phyloP scores from a whole-genome alignment of 257 asterid genomes.

The Lycium barbarum region DNA sequence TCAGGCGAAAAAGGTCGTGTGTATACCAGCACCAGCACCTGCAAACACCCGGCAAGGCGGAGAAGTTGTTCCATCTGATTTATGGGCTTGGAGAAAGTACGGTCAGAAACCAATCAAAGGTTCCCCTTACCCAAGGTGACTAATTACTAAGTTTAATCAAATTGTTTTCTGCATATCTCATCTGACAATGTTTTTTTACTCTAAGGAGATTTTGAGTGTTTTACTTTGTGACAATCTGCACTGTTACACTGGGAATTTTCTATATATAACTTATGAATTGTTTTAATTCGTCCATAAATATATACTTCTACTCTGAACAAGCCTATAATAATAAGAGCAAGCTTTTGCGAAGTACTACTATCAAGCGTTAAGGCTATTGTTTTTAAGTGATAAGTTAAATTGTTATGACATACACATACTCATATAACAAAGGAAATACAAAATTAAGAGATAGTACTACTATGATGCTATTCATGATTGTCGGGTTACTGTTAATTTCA shows the following conservation, averaged over 20 bases:
- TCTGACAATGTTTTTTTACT: background rate
- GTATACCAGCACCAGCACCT: conserved; percentile 94
- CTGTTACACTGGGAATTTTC: background rate
- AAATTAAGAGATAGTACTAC: background rate
- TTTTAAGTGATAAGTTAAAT: background rate
- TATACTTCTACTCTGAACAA: background rate
- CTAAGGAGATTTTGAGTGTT: background rate
- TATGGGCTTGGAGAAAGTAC: conserved; percentile 99
- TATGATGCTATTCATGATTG: background rate
- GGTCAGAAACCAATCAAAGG: conserved; percentile 99
- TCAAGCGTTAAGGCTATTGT: background rate
- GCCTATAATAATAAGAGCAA: background rate
- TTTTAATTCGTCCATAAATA: background rate
- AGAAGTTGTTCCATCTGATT: conserved; percentile 94
- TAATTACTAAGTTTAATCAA: background rate
- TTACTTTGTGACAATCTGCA: background rate
- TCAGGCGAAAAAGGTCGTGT: conserved; percentile 90
- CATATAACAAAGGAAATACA: background rate
- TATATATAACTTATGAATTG: background rate
- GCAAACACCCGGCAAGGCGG: conserved; percentile 83
- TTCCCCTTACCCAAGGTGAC: conserved; percentile 91
- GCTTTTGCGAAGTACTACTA: background rate
- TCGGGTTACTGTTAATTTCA: background rate
- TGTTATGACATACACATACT: background rate
- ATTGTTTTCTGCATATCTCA: background rate